Percentiles rank a stretch among this genome's conserved stretches.
phyloP scores from a whole-genome alignment of 2,329 filamentous ascomycete species.

The Claviceps sp. region DNA sequence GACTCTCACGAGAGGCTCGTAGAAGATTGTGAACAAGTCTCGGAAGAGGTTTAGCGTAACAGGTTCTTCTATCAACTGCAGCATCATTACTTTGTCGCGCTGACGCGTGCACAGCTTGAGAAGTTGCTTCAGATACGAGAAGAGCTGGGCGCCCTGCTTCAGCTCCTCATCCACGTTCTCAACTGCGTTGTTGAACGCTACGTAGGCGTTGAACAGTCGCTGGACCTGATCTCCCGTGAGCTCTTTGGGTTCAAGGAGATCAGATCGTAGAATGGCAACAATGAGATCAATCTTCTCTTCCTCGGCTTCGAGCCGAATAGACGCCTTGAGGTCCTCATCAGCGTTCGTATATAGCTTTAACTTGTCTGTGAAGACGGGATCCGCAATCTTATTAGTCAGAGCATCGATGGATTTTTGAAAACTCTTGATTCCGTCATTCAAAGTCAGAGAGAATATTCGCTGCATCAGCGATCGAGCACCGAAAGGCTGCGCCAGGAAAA shows the following conservation, averaged over 20 bases:
- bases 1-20: slow-evolving; percentile 89
- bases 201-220: slow-evolving; percentile 83
- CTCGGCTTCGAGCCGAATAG: slow-evolving; percentile 60
- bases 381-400: slow-evolving; percentile 64
- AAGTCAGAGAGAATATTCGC: slow-evolving; percentile 81
- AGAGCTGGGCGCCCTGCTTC: slow-evolving; percentile 78
- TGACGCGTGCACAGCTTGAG: slow-evolving; percentile 85
- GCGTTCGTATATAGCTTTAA: slow-evolving; percentile 67
- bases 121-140: slow-evolving; percentile 88
- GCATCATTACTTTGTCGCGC: slow-evolving; percentile 95
- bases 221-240: slow-evolving; percentile 65
- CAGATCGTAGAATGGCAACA: slow-evolving; percentile 71
- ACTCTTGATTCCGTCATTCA: slow-evolving; percentile 77
- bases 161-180: slow-evolving; percentile 84
- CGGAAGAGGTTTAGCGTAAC: slow-evolving; percentile 94
- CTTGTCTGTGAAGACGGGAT: slow-evolving; percentile 66
- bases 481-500: slow-evolving; percentile 93
- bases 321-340: slow-evolving; percentile 59
- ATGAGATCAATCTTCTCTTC: slow-evolving; percentile 70
- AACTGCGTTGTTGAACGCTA: slow-evolving; percentile 89
- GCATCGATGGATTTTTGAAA: slow-evolving; percentile 81
- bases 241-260: slow-evolving; percentile 52
- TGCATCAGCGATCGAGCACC: slow-evolving; percentile 83
- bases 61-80: slow-evolving; percentile 86
- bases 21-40: slow-evolving; percentile 96